phyloP scores from a whole-genome alignment of 1,284 basidiomycete species.

The Cryptococcus jaspeensis region DNA sequence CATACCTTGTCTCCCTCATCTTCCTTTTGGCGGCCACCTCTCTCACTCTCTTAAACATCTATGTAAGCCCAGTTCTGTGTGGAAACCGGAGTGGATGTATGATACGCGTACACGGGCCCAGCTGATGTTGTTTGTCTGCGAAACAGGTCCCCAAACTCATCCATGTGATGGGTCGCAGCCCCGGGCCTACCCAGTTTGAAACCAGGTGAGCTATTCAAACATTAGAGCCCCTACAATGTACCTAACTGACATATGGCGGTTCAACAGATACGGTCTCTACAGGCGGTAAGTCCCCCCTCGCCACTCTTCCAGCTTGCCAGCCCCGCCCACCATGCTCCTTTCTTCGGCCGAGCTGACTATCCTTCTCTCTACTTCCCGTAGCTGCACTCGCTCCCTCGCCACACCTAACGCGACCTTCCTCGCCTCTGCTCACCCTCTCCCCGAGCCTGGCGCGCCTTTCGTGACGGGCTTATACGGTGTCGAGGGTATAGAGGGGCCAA shows the following conservation, averaged over 20 bases:
- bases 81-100: not conserved
- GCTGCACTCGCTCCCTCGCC: slow-evolving; percentile 43
- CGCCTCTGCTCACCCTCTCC: slow-evolving; percentile 33
- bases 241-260: slow-evolving; percentile 1
- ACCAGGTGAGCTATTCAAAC: slow-evolving; percentile 38
- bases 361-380: slow-evolving; percentile 3
- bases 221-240: too few species aligned
- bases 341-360: slow-evolving; percentile 25
- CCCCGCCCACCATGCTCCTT: slow-evolving; percentile 20
- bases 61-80: slow-evolving; percentile 27
- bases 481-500: slow-evolving; percentile 11
- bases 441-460: not conserved
- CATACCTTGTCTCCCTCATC: slow-evolving; percentile 44
- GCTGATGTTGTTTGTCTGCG: slow-evolving; percentile 5
- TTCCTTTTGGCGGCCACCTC: slow-evolving; percentile 45
- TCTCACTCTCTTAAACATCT: slow-evolving; percentile 46
- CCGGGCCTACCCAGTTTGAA: slow-evolving; percentile 46
- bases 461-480: not conserved
- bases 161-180: slow-evolving; percentile 33
- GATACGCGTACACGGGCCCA: not conserved
- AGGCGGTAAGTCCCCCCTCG: slow-evolving; percentile 23
- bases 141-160: slow-evolving; percentile 42
- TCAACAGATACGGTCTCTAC: slow-evolving; percentile 48
- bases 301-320: not conserved
- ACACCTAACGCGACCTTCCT: slow-evolving; percentile 28